Percentiles rank a stretch among this genome's conserved stretches.
phyloP scores from a whole-genome alignment of 1,139 yeast genomes.

The Blastobotrys capitulatus region DNA sequence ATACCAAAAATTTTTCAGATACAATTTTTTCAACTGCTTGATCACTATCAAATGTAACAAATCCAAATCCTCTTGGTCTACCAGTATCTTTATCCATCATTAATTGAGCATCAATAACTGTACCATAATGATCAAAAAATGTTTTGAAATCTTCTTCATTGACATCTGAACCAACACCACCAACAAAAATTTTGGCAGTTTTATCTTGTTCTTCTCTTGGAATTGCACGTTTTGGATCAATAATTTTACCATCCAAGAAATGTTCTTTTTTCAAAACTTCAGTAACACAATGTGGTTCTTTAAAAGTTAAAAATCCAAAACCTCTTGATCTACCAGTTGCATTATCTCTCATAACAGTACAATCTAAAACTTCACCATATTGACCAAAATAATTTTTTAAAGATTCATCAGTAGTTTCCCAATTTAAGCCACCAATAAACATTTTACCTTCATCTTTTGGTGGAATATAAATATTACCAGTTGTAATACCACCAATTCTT shows the following conservation, averaged over 20 bases:
- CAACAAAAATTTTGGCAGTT: constrained; percentile 96
- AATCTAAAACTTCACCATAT: constrained; percentile 85
- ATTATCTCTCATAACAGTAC: constrained; percentile 91
- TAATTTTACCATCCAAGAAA: constrained; percentile 89
- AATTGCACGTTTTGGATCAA: constrained; percentile 96
- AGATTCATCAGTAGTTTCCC: constrained; percentile 91
- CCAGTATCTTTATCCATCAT: constrained; percentile 99
- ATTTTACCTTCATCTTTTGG: constrained; percentile 68
- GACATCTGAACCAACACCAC: constrained; percentile 95
- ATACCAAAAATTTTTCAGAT: constrained; percentile 71
- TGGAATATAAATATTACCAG: constrained; percentile 38
- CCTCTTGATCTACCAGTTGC: constrained; percentile 93
- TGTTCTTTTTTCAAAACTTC: constrained; percentile 86
- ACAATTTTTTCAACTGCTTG: constrained; percentile 93
- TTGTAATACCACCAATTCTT: constrained; percentile 31
- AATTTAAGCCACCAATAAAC: constrained; percentile 97
- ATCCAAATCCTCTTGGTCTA: constrained; percentile 96
- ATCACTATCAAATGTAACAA: constrained; percentile 92
- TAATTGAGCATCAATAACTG: constrained; percentile 91
- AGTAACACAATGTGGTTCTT: constrained; percentile 75
- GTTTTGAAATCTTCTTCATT: constrained; percentile 87
- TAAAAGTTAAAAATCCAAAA: constrained; percentile 90
- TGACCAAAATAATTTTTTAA: constrained; percentile 77
- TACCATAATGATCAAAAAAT: constrained; percentile 86
- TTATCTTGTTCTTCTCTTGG: constrained; percentile 98